Evolutionary conservation across 192 early-diverging fungal genomes (phyloP).

Genomic region (Allomyces arbusculus): DNA sequence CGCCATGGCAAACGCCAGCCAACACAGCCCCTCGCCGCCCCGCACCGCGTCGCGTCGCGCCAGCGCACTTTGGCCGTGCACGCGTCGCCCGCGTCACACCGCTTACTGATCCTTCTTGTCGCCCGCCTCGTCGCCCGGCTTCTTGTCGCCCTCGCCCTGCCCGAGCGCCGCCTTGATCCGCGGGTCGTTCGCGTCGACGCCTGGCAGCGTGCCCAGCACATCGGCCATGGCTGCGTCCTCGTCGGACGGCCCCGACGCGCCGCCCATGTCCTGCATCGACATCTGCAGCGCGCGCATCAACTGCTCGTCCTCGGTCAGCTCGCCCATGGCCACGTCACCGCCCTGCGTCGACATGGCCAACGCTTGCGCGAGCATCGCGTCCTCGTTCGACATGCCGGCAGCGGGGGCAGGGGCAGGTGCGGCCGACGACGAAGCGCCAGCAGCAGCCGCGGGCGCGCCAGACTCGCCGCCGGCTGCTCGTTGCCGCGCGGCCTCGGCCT

Average conservation of each 20-base stretch:
- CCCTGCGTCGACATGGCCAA: slow-evolving; percentile 45
- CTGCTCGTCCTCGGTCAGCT: slow-evolving; percentile 46
- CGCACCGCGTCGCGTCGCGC: too few relatives aligned
- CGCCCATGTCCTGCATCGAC: slow-evolving; percentile 37
- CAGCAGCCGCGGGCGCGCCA: slow-evolving; percentile 7
- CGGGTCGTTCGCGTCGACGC: slow-evolving; percentile 71
- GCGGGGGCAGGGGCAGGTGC: slow-evolving; percentile 4
- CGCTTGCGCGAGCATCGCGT: slow-evolving; percentile 43
- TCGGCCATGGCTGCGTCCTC: slow-evolving; percentile 23
- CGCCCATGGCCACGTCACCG: slow-evolving; percentile 48
- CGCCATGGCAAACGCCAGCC: too few relatives aligned
- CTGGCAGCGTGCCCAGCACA: slow-evolving; percentile 63
- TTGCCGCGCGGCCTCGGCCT: slow-evolving; percentile 25
- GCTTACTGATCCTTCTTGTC: neutral
- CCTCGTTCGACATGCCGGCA: slow-evolving; percentile 20
- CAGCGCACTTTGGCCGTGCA: too few relatives aligned
- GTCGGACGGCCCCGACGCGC: slow-evolving; percentile 10
- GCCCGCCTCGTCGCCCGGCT: slow-evolving; percentile 9
- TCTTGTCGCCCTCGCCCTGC: slow-evolving; percentile 22
- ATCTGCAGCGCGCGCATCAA: slow-evolving; percentile 48
- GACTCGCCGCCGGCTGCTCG: slow-evolving; percentile 13
- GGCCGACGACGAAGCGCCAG: slow-evolving; percentile 3
- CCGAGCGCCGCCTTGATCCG: slow-evolving; percentile 43
- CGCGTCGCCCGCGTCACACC: too few relatives aligned
- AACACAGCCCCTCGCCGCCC: too few relatives aligned